phyloP scores from a whole-genome alignment of 1,284 basidiomycete species.

The Ustilago bromivora region DNA sequence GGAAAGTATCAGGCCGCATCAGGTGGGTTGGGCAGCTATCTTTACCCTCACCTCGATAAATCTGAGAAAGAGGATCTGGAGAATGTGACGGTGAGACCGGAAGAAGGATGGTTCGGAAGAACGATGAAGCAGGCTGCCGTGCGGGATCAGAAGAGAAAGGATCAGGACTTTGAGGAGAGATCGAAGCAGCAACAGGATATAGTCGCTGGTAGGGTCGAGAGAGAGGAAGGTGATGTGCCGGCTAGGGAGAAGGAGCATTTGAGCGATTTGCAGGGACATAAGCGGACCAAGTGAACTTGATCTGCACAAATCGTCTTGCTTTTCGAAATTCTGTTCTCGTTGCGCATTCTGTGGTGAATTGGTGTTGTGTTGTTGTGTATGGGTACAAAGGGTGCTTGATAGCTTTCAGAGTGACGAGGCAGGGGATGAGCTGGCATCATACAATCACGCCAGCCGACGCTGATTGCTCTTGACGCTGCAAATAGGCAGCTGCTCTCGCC shows the following conservation, averaged over 20 bases:
- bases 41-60: slow-evolving; percentile 27
- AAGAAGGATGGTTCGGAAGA: slow-evolving; percentile 22
- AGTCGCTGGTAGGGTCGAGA: not conserved
- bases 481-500: slow-evolving; percentile 28
- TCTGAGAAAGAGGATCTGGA: slow-evolving; percentile 19
- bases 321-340: too few relatives aligned
- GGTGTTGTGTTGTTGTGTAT: not conserved
- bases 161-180: slow-evolving; percentile 6
- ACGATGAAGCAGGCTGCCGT: slow-evolving; percentile 36
- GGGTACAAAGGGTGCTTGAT: not conserved
- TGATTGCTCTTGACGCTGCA: slow-evolving; percentile 19
- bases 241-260: slow-evolving; percentile 12
- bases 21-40: slow-evolving; percentile 8
- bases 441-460: not conserved
- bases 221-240: slow-evolving; percentile 8
- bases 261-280: slow-evolving; percentile 18
- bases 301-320: not conserved
- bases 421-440: not conserved
- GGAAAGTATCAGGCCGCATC: slow-evolving; percentile 25
- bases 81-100: slow-evolving; percentile 11
- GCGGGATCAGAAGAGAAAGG: slow-evolving; percentile 27
- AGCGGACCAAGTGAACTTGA: slow-evolving; percentile 11
- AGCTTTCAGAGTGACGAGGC: not conserved
- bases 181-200: slow-evolving; percentile 10
- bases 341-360: too few relatives aligned